Evolutionary conservation across 257 asterid species (phyloP).

Genomic region (Misopates orontium): DNA sequence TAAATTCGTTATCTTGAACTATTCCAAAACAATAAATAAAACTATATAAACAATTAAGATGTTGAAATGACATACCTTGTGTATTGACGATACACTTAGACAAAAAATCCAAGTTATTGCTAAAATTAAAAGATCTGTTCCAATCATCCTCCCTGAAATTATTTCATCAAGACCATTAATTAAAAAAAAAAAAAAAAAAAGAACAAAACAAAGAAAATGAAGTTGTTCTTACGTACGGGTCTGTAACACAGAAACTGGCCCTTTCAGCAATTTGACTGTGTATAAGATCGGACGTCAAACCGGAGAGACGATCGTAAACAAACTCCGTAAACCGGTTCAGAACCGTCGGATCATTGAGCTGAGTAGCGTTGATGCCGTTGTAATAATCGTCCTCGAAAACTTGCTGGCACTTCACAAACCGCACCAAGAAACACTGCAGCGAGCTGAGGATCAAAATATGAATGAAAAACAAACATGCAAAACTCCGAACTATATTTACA

Average conservation of each 20-base stretch:
- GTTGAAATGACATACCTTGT: constrained; percentile 37
- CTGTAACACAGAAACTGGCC: constrained; percentile 52
- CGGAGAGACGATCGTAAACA: constrained; percentile 44
- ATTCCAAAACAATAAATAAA: not conserved
- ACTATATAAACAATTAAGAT: not conserved
- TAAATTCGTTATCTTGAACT: too few relatives aligned
- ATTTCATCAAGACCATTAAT: not conserved
- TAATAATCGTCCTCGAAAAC: constrained; percentile 26
- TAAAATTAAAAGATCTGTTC: constrained; percentile 70
- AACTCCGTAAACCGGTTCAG: constrained; percentile 42
- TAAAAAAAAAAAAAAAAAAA: not conserved
- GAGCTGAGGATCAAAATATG: constrained; percentile 13
- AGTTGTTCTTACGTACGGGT: constrained; percentile 63
- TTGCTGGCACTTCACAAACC: constrained; percentile 47
- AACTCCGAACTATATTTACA: constrained; percentile 1
- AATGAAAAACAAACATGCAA: constrained; percentile 19
- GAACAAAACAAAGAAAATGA: not conserved
- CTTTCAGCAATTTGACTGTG: constrained; percentile 44
- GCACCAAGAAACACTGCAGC: constrained; percentile 23
- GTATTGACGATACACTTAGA: constrained; percentile 53
- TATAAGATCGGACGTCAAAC: constrained; percentile 44
- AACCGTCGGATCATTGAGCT: constrained; percentile 37
- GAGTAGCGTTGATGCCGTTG: constrained; percentile 27
- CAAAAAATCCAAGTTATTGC: constrained; percentile 59
- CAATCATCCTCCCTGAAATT: constrained; percentile 67